Evolutionary conservation across 805 yeast species (phyloP).

Genomic region (Yarrowia sp.): DNA sequence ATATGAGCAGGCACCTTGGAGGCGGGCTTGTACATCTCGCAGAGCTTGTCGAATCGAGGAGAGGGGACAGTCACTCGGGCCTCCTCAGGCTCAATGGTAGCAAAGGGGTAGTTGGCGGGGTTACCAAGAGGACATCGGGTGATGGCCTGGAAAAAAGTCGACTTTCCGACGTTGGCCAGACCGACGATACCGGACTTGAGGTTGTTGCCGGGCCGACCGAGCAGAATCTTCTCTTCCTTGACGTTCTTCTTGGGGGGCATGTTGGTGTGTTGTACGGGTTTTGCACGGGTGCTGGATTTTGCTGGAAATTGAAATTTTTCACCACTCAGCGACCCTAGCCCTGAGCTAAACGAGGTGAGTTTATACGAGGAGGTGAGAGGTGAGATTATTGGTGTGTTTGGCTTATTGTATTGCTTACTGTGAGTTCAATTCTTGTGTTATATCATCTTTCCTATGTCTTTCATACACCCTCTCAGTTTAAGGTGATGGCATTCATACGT

Average conservation of each 20-base stretch:
- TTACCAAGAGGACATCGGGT: constrained; percentile 91
- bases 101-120: constrained; percentile 98
- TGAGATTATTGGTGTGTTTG: too few relatives aligned
- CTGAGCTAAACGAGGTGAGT: background rate
- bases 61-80: constrained; percentile 96
- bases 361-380: too few relatives aligned
- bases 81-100: constrained; percentile 98
- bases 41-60: constrained; percentile 79
- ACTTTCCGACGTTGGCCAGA: constrained; percentile 89
- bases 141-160: constrained; percentile 96
- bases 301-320: constrained; percentile 18
- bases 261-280: constrained; percentile 38
- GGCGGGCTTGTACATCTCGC: constrained; percentile 77
- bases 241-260: constrained; percentile 82
- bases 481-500: background rate
- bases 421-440: too few relatives aligned
- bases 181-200: constrained; percentile 90
- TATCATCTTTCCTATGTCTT: too few relatives aligned
- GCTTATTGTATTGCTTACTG: too few relatives aligned
- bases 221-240: constrained; percentile 73
- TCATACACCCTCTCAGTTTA: too few relatives aligned
- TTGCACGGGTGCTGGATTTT: background rate
- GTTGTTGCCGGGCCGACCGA: constrained; percentile 84
- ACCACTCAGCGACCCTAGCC: constrained; percentile 3
- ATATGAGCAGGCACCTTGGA: constrained; percentile 89